These are phyloP conservation scores for Piloderma croceum DNA, from an alignment of 768 basidiomycete genomes.

Conservation along the genomic window DNA sequence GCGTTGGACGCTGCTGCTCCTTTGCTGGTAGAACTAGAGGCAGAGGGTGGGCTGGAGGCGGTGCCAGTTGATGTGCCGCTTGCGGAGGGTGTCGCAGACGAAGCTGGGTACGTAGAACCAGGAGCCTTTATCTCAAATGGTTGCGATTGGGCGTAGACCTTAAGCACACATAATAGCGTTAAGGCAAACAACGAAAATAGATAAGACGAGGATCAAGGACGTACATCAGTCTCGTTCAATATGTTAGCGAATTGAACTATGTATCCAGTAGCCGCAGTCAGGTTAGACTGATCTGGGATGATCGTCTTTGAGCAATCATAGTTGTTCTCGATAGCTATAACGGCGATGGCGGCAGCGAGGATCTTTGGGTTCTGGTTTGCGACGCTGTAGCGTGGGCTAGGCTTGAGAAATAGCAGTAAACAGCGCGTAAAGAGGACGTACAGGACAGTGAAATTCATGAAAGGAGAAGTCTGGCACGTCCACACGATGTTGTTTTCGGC, in stretches of 20 bases:
- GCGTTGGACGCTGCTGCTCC: no score
- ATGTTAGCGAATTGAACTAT: conserved; percentile 44
- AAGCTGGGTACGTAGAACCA: conserved; percentile 47
- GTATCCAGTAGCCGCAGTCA: conserved; percentile 42
- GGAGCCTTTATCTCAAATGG: conserved; percentile 57
- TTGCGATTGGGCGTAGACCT: conserved; percentile 54
- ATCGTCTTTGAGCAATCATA: conserved; percentile 55
- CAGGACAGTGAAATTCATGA: conserved; percentile 45
- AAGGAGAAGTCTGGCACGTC: conserved; percentile 43
- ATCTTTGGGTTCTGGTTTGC: conserved; percentile 38
- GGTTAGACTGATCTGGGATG: conserved; percentile 38
- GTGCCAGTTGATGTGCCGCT: conserved; percentile 22
- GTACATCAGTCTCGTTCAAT: conserved; percentile 48
- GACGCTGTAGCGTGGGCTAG: conserved; percentile 28
- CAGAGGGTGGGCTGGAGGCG: conserved; percentile 9
- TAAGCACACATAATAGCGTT: conserved; percentile 2
- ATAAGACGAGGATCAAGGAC: conserved; percentile 21
- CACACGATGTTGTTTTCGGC: conserved; percentile 56
- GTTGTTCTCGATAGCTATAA: conserved; percentile 48
- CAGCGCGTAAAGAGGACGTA: conserved; percentile 27
- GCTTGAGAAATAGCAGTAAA: conserved; percentile 3
- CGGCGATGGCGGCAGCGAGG: conserved; percentile 36
- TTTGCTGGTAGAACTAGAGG: no score
- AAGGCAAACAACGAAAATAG: conserved; percentile 1
- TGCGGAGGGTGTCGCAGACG: conserved; percentile 26